Evolutionary conservation across 2,329 filamentous ascomycete species (phyloP).

Genomic region (Penicillium sp.): DNA sequence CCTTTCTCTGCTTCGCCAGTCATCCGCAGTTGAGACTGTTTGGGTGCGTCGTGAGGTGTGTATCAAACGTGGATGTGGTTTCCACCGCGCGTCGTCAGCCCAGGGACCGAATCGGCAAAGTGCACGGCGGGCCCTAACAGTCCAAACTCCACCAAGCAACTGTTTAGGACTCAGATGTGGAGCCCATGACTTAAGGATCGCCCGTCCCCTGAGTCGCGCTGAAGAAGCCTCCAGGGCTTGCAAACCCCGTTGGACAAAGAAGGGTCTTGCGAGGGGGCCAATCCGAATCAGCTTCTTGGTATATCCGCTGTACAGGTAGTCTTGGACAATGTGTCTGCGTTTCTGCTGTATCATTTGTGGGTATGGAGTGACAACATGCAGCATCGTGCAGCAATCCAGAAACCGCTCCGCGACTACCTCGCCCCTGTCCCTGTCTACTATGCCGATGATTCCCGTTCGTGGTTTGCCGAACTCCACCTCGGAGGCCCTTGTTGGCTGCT

Average conservation of each 20-base stretch:
- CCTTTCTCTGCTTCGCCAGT: neutral
- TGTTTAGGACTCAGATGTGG: conserved; percentile 10
- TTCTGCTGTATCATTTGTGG: neutral
- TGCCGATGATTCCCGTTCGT: conserved; percentile 10
- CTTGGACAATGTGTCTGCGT: neutral
- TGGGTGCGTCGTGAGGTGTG: too few relatives aligned
- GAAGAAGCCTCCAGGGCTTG: neutral
- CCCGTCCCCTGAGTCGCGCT: conserved; percentile 2
- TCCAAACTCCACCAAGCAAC: conserved; percentile 13
- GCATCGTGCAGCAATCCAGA: neutral
- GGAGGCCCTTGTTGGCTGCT: neutral
- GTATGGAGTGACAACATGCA: neutral
- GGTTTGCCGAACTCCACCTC: conserved; percentile 8
- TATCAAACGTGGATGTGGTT: too few relatives aligned
- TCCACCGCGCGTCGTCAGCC: conserved; percentile 23
- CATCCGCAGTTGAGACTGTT: too few relatives aligned
- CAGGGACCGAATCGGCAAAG: neutral
- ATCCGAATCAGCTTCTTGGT: neutral
- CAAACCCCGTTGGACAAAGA: neutral
- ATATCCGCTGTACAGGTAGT: neutral
- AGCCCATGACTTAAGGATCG: conserved; percentile 13
- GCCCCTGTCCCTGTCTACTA: neutral
- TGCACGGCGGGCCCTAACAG: conserved; percentile 11
- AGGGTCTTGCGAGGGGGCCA: neutral
- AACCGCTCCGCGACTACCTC: neutral